phyloP scores from a whole-genome alignment of 306 rosid species.

The Cucumis cinereus region DNA sequence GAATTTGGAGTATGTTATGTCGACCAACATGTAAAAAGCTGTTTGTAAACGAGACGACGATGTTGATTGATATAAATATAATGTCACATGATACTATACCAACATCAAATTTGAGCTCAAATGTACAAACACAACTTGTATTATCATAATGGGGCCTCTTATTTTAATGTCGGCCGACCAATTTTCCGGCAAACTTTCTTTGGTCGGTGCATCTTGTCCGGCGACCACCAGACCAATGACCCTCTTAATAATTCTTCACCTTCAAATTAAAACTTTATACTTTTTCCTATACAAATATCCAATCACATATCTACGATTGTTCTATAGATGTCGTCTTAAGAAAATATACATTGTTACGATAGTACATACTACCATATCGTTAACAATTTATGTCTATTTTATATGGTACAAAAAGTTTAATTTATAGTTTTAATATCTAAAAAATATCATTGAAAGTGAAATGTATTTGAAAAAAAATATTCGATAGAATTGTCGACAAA shows the following conservation, averaged over 20 bases:
- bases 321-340: no score
- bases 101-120: background rate
- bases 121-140: background rate
- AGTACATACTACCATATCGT: no score
- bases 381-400: no score
- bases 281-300: no score
- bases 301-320: no score
- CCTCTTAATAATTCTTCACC: no score
- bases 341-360: no score
- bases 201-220: background rate
- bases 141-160: background rate
- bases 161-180: background rate
- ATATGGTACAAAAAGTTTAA: no score
- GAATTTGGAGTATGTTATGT: background rate
- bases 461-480: background rate
- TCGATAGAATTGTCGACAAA: background rate
- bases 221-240: no score
- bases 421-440: no score
- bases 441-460: background rate
- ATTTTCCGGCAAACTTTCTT: background rate
- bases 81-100: background rate
- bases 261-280: no score
- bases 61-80: background rate
- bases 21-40: background rate
- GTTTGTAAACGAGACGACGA: background rate